Evolutionary conservation across 768 basidiomycete species (phyloP), one percentile per base, ranked within the genome.

Genomic region (Leccinum uliginosum): DNA sequence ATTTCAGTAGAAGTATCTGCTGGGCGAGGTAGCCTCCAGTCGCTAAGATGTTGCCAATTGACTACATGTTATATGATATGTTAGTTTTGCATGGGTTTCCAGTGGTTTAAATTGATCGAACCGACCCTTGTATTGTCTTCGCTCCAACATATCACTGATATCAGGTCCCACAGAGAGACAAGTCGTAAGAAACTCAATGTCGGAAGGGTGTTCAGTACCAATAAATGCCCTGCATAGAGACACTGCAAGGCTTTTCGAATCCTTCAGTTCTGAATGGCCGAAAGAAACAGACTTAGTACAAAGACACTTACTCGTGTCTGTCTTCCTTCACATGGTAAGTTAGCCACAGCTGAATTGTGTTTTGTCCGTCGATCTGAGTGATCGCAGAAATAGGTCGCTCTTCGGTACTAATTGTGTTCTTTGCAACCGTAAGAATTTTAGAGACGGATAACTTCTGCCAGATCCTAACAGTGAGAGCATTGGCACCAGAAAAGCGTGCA

Each of bases 161-260:
- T n/a, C n/a, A n/a, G n/a, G n/a, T n/a, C n/a, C n/a, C n/a, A n/a
- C n/a, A n/a, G n/a, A n/a, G n/a, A n/a, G 78, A 50, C 97, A 91
- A 0, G 93, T 94, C 81, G 90, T 87, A 60, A 98, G 86, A 10
- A 97, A 71, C 7, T 97, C 74, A 0, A 89, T 84, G 66, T 98
- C 95, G 63, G 92, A 89, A 19, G 84, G 81, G 67, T 87, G 86
- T 0, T 86, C 85, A 3, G 81, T 77, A 49, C 86, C 80, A 60
- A 97, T 88, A 23, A 96, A 72, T 3, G 87, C 70, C 10, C 85
- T 83, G 67, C 91, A 91, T 24, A 98, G 74, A 0, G 89, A 86
- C 1, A 84, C 84, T 0, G 94, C 87, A 5, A 97, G 85, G 69
- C 92, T 93, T 51, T 38, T 55, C 12, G 51, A 7, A 2, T 32